phyloP scores from a whole-genome alignment of 2,329 filamentous ascomycete genomes.

The Zymoseptoria passerinii region DNA sequence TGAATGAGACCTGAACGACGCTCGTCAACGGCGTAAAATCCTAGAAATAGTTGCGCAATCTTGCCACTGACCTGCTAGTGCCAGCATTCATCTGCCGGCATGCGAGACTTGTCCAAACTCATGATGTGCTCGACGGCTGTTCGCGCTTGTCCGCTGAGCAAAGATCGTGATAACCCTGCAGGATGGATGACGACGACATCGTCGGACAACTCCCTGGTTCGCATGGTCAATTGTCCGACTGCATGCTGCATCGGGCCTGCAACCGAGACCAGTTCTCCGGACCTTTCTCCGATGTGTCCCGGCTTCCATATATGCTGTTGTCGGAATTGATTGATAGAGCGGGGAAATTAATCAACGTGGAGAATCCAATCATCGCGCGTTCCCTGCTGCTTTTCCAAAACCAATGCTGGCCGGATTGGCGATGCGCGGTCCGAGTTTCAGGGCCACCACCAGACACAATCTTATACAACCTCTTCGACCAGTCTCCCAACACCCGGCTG shows the following conservation, averaged over 20 bases:
- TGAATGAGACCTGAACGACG: background rate
- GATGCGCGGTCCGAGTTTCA: background rate
- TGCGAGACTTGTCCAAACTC: background rate
- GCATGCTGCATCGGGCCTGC: background rate
- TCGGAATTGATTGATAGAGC: background rate
- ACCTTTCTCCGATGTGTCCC: background rate
- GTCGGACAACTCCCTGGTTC: background rate
- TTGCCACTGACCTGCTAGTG: too few relatives aligned
- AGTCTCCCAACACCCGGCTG: conserved; percentile 1
- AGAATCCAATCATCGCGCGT: background rate
- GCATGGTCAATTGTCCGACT: background rate
- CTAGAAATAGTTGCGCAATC: background rate
- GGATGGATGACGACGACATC: background rate
- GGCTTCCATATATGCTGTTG: background rate
- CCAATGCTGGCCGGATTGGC: background rate
- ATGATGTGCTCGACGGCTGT: background rate
- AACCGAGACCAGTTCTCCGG: background rate
- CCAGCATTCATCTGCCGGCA: background rate
- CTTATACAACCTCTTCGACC: conserved; percentile 9
- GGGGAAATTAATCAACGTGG: background rate
- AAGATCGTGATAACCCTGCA: background rate
- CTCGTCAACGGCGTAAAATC: background rate
- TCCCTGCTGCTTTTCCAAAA: background rate
- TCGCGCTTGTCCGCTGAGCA: background rate
- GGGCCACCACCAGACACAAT: too few relatives aligned